Base-by-base conservation (phyloP, 345 rosid species). In the Populus alba region DNA sequence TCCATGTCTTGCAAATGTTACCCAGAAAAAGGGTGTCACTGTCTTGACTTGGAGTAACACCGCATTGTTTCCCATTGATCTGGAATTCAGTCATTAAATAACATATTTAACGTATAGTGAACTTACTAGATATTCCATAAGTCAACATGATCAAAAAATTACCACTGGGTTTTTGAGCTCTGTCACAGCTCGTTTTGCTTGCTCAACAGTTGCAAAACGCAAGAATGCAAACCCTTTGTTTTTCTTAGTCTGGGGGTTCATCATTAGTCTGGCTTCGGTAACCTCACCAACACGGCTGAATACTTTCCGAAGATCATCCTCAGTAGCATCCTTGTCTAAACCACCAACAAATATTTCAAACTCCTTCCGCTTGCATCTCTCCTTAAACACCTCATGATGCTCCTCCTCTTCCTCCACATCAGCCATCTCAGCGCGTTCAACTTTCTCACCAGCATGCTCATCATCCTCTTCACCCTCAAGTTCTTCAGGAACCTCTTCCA, bases 41-140 rank as follows among this genome's bases (percentile, higher is more conserved):
- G 85, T 94, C 98, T 83, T 92, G 97, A 85, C 98, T 92, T 70
- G 98, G 94, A 72, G 92, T 90, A 81, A 96, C 98, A 82, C 97
- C 98, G 74, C 99, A 96, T 68, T 94, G 90, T 87, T 94, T 96
- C 84, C 99, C 99, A 71, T 96, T 90, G 75, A 96, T 92, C 99
- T 96, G 91, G 86, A 92, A 87, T 82, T 78, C 83, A 89, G 73
- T 78, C 77, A 86, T 80, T 75, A 77, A 82, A 83, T 65, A 75
- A 69, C 65, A 78, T 57, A 76, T 82, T 79, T 77, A 74, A 72
- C 73, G 66, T 69, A 71, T 66, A 87, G 81, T 77, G 15, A 82
- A 61, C 80, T 77, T 78, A 71, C 82, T 53, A 75, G 67, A 81
- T 73, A 78, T 80, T 72, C 82, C 81, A 81, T 80, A 85, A 73